Evolutionary conservation across 2,329 filamentous ascomycete genomes (phyloP), one percentile per base, ranked within the genome.

Genomic region (Fusarium anguioides): DNA sequence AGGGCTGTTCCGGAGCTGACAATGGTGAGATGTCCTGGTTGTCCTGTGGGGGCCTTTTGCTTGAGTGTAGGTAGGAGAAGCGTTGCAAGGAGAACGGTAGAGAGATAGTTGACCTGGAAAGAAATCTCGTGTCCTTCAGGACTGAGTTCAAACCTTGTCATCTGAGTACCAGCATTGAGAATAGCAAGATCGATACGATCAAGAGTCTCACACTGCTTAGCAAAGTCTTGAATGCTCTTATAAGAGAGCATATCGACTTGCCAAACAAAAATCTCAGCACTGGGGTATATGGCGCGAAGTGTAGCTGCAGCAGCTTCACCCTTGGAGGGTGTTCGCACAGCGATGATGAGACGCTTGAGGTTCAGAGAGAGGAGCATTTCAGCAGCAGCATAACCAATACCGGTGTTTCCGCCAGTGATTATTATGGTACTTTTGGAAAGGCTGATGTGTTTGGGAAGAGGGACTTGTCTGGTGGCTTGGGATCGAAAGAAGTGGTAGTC

Each of bases 371-470:
- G 74, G 24, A 86, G 75, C 37, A 81, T 80, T 1, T 73, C 70
- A 15, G 79, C 75, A 1, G 79, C 72, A 58, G 82, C 81, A n/a
- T 82, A 76, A 1, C 85, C 84, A 1, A 87, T 74, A 0, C 85
- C 85, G 1, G 70, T 73, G 59, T 84, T 86, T 20, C 78, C 74
- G 2, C 85, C 85, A 0, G 84, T 85, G 15, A 87, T 75, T 37
- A 86, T 81, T 44, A 81, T 80, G 1, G 78, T 79, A 56, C 81
- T 74, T 2, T 76, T 75, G 2, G 74, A 68, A 15, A 82, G 66
- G 33, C 74, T 60, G 10, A 67, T 64, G 6, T 58, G 55, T 1
- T 61, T 59, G 4, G 72, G 69, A 2, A 71, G 65, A n/a, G 64
- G 65, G 5, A 66, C 39, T 3, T 69, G 51, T 20, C 66, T 75